Evolutionary conservation across 441 rosid genomes (phyloP).

Genomic region (Erodium chrysanthum): DNA sequence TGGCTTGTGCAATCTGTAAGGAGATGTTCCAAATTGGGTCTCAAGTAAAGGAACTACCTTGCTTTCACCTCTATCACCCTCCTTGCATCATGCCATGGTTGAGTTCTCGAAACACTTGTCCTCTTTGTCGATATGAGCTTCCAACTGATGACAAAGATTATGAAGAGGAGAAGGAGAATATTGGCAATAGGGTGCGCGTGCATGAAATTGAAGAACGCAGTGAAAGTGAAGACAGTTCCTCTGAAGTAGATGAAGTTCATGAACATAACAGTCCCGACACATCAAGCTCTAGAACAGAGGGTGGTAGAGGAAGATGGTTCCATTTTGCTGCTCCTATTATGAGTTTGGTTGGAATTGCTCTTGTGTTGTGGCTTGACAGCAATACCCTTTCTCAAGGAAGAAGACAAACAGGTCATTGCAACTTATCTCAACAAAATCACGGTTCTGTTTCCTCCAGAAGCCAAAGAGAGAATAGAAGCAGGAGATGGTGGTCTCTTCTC

Average conservation of each 20-base stretch:
- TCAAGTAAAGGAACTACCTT: conserved; percentile 71
- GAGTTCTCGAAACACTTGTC: conserved; percentile 75
- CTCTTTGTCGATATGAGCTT: conserved; percentile 80
- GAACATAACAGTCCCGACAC: conserved; percentile 19
- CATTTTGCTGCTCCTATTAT: conserved; percentile 69
- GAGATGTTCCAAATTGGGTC: conserved; percentile 45
- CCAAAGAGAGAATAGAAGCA: conserved; percentile 44
- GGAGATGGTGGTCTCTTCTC: conserved; percentile 83
- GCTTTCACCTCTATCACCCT: conserved; percentile 69
- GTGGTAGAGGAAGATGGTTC: conserved; percentile 44
- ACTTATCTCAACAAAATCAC: conserved; percentile 19
- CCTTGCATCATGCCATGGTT: conserved; percentile 82
- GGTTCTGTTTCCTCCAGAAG: conserved; percentile 19
- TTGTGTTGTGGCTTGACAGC: conserved; percentile 64
- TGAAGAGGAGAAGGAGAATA: conserved; percentile 50
- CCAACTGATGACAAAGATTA: conserved; percentile 84
- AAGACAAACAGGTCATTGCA: conserved; percentile 22
- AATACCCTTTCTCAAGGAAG: conserved; percentile 33
- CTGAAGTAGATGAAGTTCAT: conserved; percentile 28
- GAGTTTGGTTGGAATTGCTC: conserved; percentile 64
- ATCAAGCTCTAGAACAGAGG: conserved; percentile 14
- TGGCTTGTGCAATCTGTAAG: conserved; percentile 81
- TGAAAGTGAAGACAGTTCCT: conserved; percentile 35
- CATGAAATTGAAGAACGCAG: conserved; percentile 31
- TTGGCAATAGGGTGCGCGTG: conserved; percentile 17